Evolutionary conservation across 352 stramenopile genomes (phyloP), one percentile per base, ranked within the genome.

Genomic region (Pythium phragmiticola): DNA sequence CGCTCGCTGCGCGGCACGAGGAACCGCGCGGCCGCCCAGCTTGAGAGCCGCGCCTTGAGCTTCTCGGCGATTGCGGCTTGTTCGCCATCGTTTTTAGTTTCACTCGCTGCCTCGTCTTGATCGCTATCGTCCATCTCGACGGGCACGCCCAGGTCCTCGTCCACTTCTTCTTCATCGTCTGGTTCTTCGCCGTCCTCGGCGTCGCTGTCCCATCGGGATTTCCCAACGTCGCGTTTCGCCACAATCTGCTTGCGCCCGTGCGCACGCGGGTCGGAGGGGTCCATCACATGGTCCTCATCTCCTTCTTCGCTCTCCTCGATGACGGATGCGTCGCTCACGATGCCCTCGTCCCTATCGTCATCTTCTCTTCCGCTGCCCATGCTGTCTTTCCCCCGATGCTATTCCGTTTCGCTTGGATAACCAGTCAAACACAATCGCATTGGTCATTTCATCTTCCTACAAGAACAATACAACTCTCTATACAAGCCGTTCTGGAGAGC

Each of bases 241-340:
- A 62, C 63, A n/a, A 66, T 60, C n/a, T 63, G 42, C 3, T 58
- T 13, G 47, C 71, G 70, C 19, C 66, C 67, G 64, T 92, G 84
- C 26, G 84, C 82, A 17, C 84, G 81, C 28, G 84, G 84, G 57
- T 92, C 80, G 42, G 84, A 92, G 16, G 84, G 84, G 43, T 92
- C 84, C 79, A 92, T 78, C n/a, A 89, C 70, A 36, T 87, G 79
- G 47, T 87, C 80, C 36, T 73, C 69, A 30, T 91, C 80, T 66
- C 72, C 69, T 30, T 91, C 80, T 60, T 53, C 19, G 54, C 70
- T 42, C 23, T 78, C 61, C 45, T 69, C 74, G 43, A 59, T 80
- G 48, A 59, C 80, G 23, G 56, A 57, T 28, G 76, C 55, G 41
- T 74, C 68, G 60, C 57, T 66, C 62, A 52, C 50, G 30, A 51